Evolutionary conservation across 306 rosid genomes (phyloP).

Genomic region (Mucuna pruriens): DNA sequence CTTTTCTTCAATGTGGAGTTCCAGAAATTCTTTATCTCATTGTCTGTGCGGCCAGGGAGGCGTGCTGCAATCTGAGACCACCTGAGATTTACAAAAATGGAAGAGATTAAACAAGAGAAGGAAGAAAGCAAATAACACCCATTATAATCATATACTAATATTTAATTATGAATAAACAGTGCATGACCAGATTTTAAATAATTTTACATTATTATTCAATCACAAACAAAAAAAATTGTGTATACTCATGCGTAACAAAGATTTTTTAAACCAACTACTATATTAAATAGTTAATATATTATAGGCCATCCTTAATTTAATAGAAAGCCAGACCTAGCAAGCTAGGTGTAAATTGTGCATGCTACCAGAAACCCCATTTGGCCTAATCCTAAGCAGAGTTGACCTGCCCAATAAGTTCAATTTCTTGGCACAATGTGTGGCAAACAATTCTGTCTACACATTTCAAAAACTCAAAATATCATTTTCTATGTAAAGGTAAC

Average conservation of each 20-base stretch:
- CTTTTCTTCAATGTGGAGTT: conserved; percentile 77
- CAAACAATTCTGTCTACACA: background rate
- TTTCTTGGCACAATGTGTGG: background rate
- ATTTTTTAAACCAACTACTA: background rate
- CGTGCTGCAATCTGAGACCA: conserved; percentile 93
- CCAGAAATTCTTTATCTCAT: conserved; percentile 90
- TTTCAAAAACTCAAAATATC: background rate
- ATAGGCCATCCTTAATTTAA: background rate
- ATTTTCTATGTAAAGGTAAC: background rate
- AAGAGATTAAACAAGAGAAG: background rate
- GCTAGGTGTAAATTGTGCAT: background rate
- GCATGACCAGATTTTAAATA: too few relatives aligned
- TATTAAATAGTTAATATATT: background rate
- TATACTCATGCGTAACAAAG: too few relatives aligned
- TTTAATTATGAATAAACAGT: too few relatives aligned
- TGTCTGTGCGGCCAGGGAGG: conserved; percentile 85
- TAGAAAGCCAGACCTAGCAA: background rate
- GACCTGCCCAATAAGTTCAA: background rate
- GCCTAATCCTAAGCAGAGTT: background rate
- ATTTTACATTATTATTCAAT: too few relatives aligned
- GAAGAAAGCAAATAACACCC: background rate
- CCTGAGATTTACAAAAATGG: conserved; percentile 37
- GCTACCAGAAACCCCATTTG: background rate
- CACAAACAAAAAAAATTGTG: too few relatives aligned
- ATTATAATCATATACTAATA: background rate